A percentile compares a stretch with the other conserved stretches of the same genome.
Conservation (phyloP, 768 basidiomycete genomes). For the Mycena latifolia region DNA sequence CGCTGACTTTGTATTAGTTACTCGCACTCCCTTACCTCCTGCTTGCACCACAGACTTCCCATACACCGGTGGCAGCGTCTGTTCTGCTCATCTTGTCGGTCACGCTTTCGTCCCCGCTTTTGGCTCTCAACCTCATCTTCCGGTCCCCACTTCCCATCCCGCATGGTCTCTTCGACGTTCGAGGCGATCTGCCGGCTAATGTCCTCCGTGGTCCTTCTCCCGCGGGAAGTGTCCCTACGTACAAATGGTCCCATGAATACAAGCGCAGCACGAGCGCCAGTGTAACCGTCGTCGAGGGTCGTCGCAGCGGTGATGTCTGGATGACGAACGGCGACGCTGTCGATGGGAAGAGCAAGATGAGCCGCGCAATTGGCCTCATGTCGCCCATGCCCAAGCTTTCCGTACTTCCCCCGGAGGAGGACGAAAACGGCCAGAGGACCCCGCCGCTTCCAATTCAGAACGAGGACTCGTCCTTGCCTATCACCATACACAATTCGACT, state of each 20-base stretch:
- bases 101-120: conserved; percentile 74
- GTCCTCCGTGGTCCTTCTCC: conserved; percentile 60
- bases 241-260: conserved; percentile 65
- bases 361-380: conserved; percentile 74
- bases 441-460: conserved; percentile 74
- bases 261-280: conserved; percentile 75
- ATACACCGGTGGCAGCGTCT: conserved; percentile 53
- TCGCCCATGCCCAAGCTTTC: conserved; percentile 74
- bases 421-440: conserved; percentile 57
- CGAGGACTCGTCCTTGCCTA: conserved; percentile 59
- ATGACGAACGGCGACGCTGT: conserved; percentile 78
- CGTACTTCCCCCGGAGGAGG: conserved; percentile 70
- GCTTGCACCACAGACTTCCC: conserved; percentile 51
- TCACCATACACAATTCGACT: conserved; percentile 63
- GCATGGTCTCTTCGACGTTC: conserved; percentile 70
- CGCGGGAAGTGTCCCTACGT: conserved; percentile 52
- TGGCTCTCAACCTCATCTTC: conserved; percentile 71
- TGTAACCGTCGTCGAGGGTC: conserved; percentile 76
- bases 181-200: conserved; percentile 54
- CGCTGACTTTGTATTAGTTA: conserved; percentile 49
- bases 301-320: conserved; percentile 83
- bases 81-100: conserved; percentile 73
- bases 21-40: conserved; percentile 76
- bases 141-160: conserved; percentile 77
- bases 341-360: conserved; percentile 71